Conservation (phyloP, 306 rosid species). For the Cercis canadensis region DNA sequence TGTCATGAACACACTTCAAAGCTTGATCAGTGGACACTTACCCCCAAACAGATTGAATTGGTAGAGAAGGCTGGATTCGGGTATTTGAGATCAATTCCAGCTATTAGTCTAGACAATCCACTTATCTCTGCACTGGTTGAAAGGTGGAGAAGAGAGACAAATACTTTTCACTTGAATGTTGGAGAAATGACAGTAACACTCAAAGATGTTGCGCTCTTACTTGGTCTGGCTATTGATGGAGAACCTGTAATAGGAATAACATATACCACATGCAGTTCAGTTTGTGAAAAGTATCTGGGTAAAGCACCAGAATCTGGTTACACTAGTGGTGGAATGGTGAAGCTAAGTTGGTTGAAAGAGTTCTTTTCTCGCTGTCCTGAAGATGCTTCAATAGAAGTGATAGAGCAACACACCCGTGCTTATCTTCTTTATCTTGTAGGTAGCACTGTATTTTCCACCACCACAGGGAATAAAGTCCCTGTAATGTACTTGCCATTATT, state of each 20-base stretch:
- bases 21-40: slow-evolving; percentile 96
- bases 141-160: slow-evolving; percentile 99
- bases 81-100: slow-evolving; percentile 86
- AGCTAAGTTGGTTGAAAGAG: slow-evolving; percentile 99
- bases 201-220: slow-evolving; percentile 85
- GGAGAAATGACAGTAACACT: slow-evolving; percentile 97
- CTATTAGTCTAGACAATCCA: slow-evolving; percentile 96
- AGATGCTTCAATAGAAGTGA: slow-evolving; percentile 73
- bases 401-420: slow-evolving; percentile 91
- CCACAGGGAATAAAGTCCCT: slow-evolving; percentile 99
- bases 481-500: slow-evolving; percentile 99
- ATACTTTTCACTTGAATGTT: slow-evolving; percentile 95
- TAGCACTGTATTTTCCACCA: slow-evolving; percentile 96
- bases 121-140: slow-evolving; percentile 97
- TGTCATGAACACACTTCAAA: slow-evolving; percentile 98
- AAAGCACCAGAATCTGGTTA: slow-evolving; percentile 81
- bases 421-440: slow-evolving; percentile 98
- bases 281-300: slow-evolving; percentile 91
- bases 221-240: slow-evolving; percentile 96
- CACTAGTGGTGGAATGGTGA: slow-evolving; percentile 99
- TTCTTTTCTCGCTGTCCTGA: slow-evolving; percentile 86
- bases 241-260: slow-evolving; percentile 95
- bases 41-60: slow-evolving; percentile 70
- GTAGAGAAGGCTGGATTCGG: slow-evolving; percentile 94
- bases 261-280: slow-evolving; percentile 77